Percentiles rank a stretch among this genome's conserved stretches.
Conservation (phyloP, 495 filamentous ascomycete genomes). For the Trichoderma erinaceum region DNA sequence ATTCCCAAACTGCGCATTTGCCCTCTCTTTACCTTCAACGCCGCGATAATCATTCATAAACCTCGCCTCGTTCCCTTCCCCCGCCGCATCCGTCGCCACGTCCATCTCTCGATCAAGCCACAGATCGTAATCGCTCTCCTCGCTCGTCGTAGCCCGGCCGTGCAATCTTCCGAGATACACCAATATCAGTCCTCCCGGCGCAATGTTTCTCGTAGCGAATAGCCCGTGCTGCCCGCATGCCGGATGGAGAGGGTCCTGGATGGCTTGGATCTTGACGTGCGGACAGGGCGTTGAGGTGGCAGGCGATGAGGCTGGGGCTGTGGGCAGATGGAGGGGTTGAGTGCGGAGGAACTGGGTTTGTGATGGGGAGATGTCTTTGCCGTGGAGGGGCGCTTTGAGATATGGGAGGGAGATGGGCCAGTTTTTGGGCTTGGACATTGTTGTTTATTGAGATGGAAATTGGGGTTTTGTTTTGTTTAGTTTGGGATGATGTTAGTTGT, state of each 20-base stretch:
- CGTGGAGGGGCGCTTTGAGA: conserved; percentile 45
- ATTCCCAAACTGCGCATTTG: conserved; percentile 59
- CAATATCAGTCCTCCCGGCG: conserved; percentile 52
- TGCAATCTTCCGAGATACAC: conserved; percentile 63
- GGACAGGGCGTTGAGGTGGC: conserved; percentile 36
- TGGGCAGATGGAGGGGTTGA: conserved; percentile 27
- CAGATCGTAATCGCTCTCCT: conserved; percentile 59
- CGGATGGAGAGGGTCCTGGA: conserved; percentile 51
- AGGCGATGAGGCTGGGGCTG: conserved; percentile 29
- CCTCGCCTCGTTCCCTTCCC: conserved; percentile 59
- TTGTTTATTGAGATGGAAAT: neutral
- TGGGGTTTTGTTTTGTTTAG: neutral
- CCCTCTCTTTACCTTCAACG: conserved; percentile 33
- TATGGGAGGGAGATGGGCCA: conserved; percentile 54
- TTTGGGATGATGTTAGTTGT: neutral
- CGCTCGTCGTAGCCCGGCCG: conserved; percentile 30
- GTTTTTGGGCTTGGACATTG: conserved; percentile 39
- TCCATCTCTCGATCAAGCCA: conserved; percentile 51
- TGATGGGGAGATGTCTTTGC: conserved; percentile 34
- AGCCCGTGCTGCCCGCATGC: conserved; percentile 59
- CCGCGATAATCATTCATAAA: conserved; percentile 74
- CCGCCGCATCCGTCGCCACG: conserved; percentile 58
- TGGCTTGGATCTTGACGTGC: conserved; percentile 48
- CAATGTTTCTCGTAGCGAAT: conserved; percentile 53
- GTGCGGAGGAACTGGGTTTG: conserved; percentile 34